phyloP scores from a whole-genome alignment of 2,329 filamentous ascomycete genomes.

The Fusarium equiseti region DNA sequence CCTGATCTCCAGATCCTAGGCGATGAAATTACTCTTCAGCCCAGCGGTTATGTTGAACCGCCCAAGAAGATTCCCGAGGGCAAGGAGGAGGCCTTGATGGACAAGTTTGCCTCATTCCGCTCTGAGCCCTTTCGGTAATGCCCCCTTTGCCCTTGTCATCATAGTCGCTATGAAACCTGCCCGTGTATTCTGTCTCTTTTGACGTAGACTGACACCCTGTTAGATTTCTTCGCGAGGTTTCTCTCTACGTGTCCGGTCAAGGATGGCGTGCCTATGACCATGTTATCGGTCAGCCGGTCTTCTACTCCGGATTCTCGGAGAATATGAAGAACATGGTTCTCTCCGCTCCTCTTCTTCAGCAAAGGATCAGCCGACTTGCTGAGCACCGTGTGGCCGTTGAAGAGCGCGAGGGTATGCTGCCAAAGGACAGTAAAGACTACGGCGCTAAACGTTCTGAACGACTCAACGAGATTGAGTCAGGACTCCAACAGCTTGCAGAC shows the following conservation, averaged over 20 bases:
- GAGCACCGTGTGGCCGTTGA: slow-evolving; percentile 80
- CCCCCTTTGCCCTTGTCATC: slow-evolving; percentile 26
- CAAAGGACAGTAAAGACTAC: slow-evolving; percentile 67
- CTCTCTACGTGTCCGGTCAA: slow-evolving; percentile 89
- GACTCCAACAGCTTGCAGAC: slow-evolving; percentile 83
- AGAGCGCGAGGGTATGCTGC: slow-evolving; percentile 77
- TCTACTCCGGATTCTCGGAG: slow-evolving; percentile 91
- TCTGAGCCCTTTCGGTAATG: slow-evolving; percentile 70
- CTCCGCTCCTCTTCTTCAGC: slow-evolving; percentile 78
- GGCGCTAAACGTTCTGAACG: slow-evolving; percentile 63
- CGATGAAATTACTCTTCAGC: slow-evolving; percentile 79
- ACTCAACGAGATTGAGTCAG: slow-evolving; percentile 75
- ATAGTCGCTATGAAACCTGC: neutral
- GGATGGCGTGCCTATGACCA: slow-evolving; percentile 96
- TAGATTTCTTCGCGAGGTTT: slow-evolving; percentile 93
- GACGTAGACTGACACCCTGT: slow-evolving; percentile 23
- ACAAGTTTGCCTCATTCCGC: slow-evolving; percentile 89
- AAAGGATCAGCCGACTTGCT: slow-evolving; percentile 81
- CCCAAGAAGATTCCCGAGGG: slow-evolving; percentile 58
- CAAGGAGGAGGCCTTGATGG: slow-evolving; percentile 78
- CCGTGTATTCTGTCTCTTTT: neutral
- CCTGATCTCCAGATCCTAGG: slow-evolving; percentile 84
- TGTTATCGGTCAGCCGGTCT: slow-evolving; percentile 90
- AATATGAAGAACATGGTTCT: slow-evolving; percentile 86
- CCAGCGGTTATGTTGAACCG: slow-evolving; percentile 74